phyloP scores from a whole-genome alignment of 768 basidiomycete genomes.

The Omphalotus guepiniiformis region DNA sequence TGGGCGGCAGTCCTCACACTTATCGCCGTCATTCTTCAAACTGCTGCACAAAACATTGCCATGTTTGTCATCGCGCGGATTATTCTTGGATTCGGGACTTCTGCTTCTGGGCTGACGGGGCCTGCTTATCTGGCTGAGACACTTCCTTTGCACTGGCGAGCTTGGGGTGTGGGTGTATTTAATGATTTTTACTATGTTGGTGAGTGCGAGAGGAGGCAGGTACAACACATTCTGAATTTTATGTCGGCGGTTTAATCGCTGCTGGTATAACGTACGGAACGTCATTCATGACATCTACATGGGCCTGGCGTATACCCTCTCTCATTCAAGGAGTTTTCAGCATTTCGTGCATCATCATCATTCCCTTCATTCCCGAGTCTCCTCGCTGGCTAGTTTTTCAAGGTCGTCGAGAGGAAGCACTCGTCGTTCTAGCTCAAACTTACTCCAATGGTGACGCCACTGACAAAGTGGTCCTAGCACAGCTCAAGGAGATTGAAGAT shows the following conservation, averaged over 20 bases:
- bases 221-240: background rate
- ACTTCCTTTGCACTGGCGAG: slow-evolving; percentile 18
- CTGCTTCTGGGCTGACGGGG: slow-evolving; percentile 18
- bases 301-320: slow-evolving; percentile 30
- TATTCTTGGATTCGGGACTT: slow-evolving; percentile 19
- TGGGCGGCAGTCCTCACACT: slow-evolving; percentile 18
- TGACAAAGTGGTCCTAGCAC: slow-evolving; percentile 23
- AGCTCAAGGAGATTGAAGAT: slow-evolving; percentile 31
- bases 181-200: slow-evolving; percentile 22
- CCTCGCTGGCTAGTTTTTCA: slow-evolving; percentile 35
- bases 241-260: slow-evolving; percentile 7
- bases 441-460: slow-evolving; percentile 22
- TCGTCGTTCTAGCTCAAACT: slow-evolving; percentile 23
- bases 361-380: slow-evolving; percentile 33
- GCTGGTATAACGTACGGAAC: slow-evolving; percentile 25
- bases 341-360: slow-evolving; percentile 25
- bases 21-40: slow-evolving; percentile 18
- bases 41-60: slow-evolving; percentile 18
- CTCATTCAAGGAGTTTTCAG: slow-evolving; percentile 27
- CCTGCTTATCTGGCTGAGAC: slow-evolving; percentile 20
- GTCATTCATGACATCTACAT: slow-evolving; percentile 22
- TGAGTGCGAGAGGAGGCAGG: background rate
- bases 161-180: slow-evolving; percentile 20
- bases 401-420: slow-evolving; percentile 25
- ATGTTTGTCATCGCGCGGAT: slow-evolving; percentile 21